Evolutionary conservation across 331 rosid genomes (phyloP), one percentile per base, ranked within the genome.

Genomic region (Spiraea crenata): DNA sequence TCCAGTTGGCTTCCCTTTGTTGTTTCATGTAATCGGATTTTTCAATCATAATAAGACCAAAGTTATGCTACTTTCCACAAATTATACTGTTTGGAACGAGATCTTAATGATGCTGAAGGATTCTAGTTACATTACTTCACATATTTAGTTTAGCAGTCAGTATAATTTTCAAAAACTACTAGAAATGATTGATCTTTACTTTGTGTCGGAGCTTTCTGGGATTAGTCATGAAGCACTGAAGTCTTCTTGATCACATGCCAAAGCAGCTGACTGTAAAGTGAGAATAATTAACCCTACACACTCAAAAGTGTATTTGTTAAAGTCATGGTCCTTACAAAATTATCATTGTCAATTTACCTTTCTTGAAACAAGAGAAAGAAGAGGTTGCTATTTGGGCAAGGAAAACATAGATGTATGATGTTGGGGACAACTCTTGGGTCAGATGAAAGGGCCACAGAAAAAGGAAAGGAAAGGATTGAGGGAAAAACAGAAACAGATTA

Each of bases 181-280:
- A 20, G 35, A n/a, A 11, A 69, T 65, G 74, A 75, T 57, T 57
- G 74, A 56, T 52, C 59, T 44, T 31, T 10, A 19, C 38, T 47
- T 57, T 54, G 25, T 20, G 37, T 31, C 60, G n/a, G 38, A 20
- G 10, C 34, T 9, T 48, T 57, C 67, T 34, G 17, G 1, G 71
- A 68, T 67, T 4, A 25, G 69, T 46, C 67, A 67, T 39, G n/a
- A 71, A 48, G 65, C 77, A 80, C 70, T 62, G 12, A 51, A 56
- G 77, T 70, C 77, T 4, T 70, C 77, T 4, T 66, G 38, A 35
- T 76, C 76, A 61, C 54, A 41, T 65, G 57, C 63, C 63, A 25
- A 49, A 62, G 50, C 35, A 14, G 67, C 19, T 55, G 40, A 63
- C 69, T 63, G 7, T 35, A 9, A 54, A 37, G 14, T 45, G 4